Evolutionary conservation across 306 rosid species (phyloP).

Genomic region (Prunus dulcis): DNA sequence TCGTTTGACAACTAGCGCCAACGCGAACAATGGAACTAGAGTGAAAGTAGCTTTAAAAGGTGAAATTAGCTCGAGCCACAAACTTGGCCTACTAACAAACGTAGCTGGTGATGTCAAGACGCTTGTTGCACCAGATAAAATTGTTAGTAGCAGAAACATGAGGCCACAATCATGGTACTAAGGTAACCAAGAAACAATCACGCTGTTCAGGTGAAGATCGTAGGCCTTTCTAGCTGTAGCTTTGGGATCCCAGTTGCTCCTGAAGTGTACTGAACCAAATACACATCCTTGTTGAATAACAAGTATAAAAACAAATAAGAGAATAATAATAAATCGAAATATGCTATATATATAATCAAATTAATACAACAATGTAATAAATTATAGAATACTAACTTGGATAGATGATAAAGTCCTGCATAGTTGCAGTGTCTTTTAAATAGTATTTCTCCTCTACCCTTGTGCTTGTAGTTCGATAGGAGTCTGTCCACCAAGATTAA

Average conservation of each 20-base stretch:
- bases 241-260: constrained; percentile 69
- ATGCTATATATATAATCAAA: no score
- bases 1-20: constrained; percentile 64
- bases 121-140: constrained; percentile 64
- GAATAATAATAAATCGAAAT: no score
- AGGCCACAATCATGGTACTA: constrained; percentile 86
- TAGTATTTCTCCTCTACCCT: no score
- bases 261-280: constrained; percentile 74
- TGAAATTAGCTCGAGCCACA: constrained; percentile 71
- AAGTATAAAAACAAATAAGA: no score
- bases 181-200: constrained; percentile 84
- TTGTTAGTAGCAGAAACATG: constrained; percentile 62
- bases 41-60: constrained; percentile 68
- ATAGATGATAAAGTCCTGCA: no score
- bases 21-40: constrained; percentile 67
- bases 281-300: constrained; percentile 28
- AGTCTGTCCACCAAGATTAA: no score
- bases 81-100: constrained; percentile 56
- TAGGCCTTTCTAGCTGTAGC: constrained; percentile 69
- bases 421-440: no score
- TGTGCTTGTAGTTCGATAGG: no score
- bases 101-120: constrained; percentile 53
- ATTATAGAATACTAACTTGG: no score
- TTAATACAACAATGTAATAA: no score
- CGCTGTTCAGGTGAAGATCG: constrained; percentile 65